Evolutionary conservation across 2,329 filamentous ascomycete species (phyloP), one percentile per base, ranked within the genome.

Genomic region (Curvularia hawaiiensis): DNA sequence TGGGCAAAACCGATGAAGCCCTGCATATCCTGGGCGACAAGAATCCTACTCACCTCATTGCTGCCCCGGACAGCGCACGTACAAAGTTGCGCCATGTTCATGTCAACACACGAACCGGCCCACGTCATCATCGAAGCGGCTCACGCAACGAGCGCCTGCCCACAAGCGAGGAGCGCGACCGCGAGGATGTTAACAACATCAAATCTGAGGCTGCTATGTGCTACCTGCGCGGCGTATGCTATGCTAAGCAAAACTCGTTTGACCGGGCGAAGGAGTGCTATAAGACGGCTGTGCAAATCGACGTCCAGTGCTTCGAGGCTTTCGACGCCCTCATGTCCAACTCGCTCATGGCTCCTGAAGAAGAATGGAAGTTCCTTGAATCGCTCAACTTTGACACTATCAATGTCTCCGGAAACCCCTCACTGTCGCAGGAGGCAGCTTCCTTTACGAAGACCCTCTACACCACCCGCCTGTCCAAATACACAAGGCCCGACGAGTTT

Each of bases 281-380:
- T 83, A 98, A 97, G 79, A 92, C 96, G 69, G 95, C 95, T 2
- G 92, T 98, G 45, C 88, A 91, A 60, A 97, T 99, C 71, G 95
- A 99, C 73, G 93, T 98, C 3, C 93, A 97, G 76, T 99, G 95
- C 78, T 98, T 97, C 73, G 95, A 99, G 77, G 95, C 95, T 0
- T 98, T 99, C 72, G 93, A 97, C 69, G 93, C 98, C 79, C 85
- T 99, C 54, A 97, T 98, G 88, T 92, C 92, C 79, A 99, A 99
- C 79, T 91, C 91, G 20, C 83, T 99, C 60, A 90, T 99, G 86
- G 86, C 86, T 22, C 92, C 93, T 0, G 88, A 91, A 35, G 93
- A 97, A 76, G 93, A 97, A 74, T 91, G 94, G 85, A 85, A 88
- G 49, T 97, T 97, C 61, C 83, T 97, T 43, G 89, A 95, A 65